Base-by-base conservation (phyloP, 768 basidiomycete species). In the Tricholoma matsutake region DNA sequence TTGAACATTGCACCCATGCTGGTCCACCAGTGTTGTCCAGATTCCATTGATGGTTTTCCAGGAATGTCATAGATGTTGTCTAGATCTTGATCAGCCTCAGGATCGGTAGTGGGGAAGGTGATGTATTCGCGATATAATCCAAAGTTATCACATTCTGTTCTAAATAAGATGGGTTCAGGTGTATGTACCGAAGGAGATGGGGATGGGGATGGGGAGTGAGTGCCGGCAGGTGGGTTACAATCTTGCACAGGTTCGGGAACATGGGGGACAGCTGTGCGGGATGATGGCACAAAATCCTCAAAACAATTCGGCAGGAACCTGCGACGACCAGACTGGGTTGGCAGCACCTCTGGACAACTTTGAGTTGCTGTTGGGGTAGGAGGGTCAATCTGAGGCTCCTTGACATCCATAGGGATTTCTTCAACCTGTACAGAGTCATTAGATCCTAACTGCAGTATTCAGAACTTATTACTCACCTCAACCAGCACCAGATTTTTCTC, bases 71-170 rank as follows among this genome's bases (percentile, higher is more conserved):
- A 70, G n/a, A 65, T 54, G 56, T 61, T 57, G 29, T 63, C 59
- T 22, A 66, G 64, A 18, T 58, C 43, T 10, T 62, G 18, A 6
- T 59, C 52, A 2, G 63, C 61, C 16, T 70, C 69, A 9, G 70
- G 68, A 28, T 66, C 62, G 25, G 32, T 14, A 14, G 28, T 53
- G 13, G 28, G 28, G 52, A n/a, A 31, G 22, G 53, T 25, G 2
- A 60, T 52, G 54, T 68, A 73, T 10, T 67, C 60, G 9, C 64
- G 63, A 57, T 68, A 73, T 7, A 71, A 53, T 0, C 70, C 66
- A 47, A 65, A 63, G 1, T 57, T 32, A 54, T 71, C 65, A 6
- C 67, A 65, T 35, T 65, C 56, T 2, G 65, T 72, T 56, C 54
- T 57, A 16, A 64, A 43, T 6, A 39, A 32, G 10, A 55, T 41